Evolutionary conservation across 202 grass and related monocot species (phyloP), one percentile per base, ranked within the genome.

Genomic region (Miscanthus sacchariflorus): DNA sequence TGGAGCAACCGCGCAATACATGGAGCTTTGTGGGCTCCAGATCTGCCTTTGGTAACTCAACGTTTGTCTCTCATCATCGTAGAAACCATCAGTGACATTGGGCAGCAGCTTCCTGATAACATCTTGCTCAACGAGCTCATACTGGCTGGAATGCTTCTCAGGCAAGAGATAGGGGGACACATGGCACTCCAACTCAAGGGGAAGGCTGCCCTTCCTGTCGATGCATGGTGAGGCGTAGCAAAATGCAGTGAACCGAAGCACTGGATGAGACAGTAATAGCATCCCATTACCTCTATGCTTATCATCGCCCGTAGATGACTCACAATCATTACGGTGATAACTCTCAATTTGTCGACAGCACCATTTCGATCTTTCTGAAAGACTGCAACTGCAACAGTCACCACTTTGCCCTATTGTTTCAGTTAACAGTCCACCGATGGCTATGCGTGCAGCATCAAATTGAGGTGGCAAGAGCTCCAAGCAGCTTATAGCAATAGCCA

Each of bases 401-500:
- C 5, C 10, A n/a, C 17, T n/a, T 23, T 39, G 4, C 12, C 19
- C 52, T 14, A 23, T 15, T 23, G 46, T 61, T 61, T 78, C 19
- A 63, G 19, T 14, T 15, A 74, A 3, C 42, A 63, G 21, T 42
- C 50, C 1, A 54, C 50, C 1, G 50, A 54, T 18, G 50, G 50
- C 17, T 11, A 18, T 23, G 0, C n/a, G 42, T 1, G 81, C 81
- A 7, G 52, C 50, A 7, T 10, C 52, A 40, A 63, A 83, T 59
- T 83, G 81, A 10, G 81, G 70, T 21, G 81, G 81, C 50, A 83
- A 12, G 69, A 83, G 36, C 54, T 84, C 36, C 54, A 84, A 46
- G 70, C 38, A 74, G 27, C 52, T 45, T 52, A 74, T n/a, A 12
- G 19, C 54, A 42, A 46, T 45, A 6, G 10, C 81, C 81, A 74